Base-by-base conservation (phyloP, 2,329 filamentous ascomycete genomes). In the Colletotrichum australisinense region DNA sequence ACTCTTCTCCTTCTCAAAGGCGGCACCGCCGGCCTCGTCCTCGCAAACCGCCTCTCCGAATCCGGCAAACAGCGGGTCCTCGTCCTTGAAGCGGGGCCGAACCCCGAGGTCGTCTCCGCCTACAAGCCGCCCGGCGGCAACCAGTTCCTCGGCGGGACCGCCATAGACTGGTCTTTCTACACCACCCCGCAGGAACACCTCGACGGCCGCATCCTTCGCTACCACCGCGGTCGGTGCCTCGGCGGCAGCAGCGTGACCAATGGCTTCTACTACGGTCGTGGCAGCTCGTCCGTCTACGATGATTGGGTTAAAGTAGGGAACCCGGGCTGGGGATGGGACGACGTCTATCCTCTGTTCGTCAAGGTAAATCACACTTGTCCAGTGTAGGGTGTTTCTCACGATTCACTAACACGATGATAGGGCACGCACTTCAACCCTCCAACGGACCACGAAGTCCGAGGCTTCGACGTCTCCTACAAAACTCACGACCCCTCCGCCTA, bases 161-260 rank as follows among this genome's bases (percentile, higher is more conserved):
- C 76, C 35, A 75, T 78, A 38, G 77, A 78, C 69, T 78, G 77
- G 77, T 71, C 73, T 11, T 78, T 78, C 32, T 75, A 74, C 63
- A 78, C 77, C 8, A 74, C 73, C 2, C 76, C 77, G 1, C 76
- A 78, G 52, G 67, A 74, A 5, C 73, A 75, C 9, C 71, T 78
- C 19, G 74, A 77, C 28, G 75, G 80, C 55, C 82, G 83, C 68
- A 79, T 79, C 57, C 76, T 82, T 58, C 73, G 78, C 28, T 81
- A 79, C 73, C 76, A 79, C 57, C 77, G 79, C 46, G 79, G 79
- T 16, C 75, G 76, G 24, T 77, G 77, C n/a, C 72, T 81, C 4
- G 81, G 81, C n/a, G 80, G 80, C 35, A 79, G 78, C 56, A 81
- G 80, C 19, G 75, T 78, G 5, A 78, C 78, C 28, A 82, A 81